Evolutionary conservation across 257 asterid genomes (phyloP).

Genomic region (Nicotiana attenuata): DNA sequence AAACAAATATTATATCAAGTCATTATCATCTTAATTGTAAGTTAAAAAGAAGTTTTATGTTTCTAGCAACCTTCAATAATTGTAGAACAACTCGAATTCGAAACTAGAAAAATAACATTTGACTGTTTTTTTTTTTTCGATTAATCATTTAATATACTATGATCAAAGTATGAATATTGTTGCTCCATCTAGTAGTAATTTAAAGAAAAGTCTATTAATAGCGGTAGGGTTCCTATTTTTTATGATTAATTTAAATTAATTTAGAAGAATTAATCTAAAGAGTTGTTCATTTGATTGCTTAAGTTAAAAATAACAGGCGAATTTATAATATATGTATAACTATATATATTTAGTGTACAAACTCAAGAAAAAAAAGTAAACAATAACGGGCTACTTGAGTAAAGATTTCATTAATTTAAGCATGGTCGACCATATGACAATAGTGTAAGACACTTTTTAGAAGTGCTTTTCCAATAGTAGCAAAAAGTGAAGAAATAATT

Average conservation of each 20-base stretch:
- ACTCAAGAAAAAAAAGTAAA: too few relatives aligned
- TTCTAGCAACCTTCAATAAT: constrained; percentile 19
- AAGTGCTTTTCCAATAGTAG: background rate
- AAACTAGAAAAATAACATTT: too few relatives aligned
- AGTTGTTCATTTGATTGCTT: too few relatives aligned
- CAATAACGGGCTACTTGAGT: rapidly evolving
- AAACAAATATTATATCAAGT: background rate
- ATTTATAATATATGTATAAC: too few relatives aligned
- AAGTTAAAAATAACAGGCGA: too few relatives aligned
- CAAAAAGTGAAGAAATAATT: constrained; percentile 8
- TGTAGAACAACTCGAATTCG: background rate
- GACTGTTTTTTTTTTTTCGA: background rate
- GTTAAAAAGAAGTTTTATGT: constrained; percentile 15
- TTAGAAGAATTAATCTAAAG: too few relatives aligned
- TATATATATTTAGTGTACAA: too few relatives aligned
- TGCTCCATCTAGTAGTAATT: too few relatives aligned
- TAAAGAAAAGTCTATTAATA: background rate
- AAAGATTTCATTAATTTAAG: background rate
- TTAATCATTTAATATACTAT: too few relatives aligned
- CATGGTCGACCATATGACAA: background rate
- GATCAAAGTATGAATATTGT: too few relatives aligned
- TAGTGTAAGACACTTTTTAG: constrained; percentile 6
- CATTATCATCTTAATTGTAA: background rate
- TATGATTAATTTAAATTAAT: background rate
- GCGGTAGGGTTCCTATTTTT: background rate